Evolutionary conservation across 805 yeast genomes (phyloP).

Genomic region (Suhomyces kilbournensis): DNA sequence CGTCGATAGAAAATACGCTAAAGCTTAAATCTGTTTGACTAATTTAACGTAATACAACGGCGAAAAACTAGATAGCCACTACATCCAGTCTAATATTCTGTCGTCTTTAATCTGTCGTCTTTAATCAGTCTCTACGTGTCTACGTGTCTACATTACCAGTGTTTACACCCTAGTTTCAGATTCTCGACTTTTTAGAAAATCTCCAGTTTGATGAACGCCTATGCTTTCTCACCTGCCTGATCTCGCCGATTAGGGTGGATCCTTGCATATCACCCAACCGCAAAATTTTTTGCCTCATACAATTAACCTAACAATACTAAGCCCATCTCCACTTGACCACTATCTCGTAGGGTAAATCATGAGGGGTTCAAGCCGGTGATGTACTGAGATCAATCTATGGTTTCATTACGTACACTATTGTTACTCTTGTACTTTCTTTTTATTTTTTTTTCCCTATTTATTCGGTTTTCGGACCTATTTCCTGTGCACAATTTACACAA

Average conservation of each 20-base stretch:
- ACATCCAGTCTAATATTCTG: no score
- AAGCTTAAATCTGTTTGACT: not conserved
- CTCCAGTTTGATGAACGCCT: no score
- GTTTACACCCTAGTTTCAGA: no score
- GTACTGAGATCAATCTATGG: not conserved
- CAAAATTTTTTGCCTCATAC: not conserved
- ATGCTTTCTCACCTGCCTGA: not conserved
- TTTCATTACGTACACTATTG: not conserved
- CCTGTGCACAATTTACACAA: not conserved
- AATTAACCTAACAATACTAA: no score
- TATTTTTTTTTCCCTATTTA: not conserved
- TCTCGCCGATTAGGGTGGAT: not conserved
- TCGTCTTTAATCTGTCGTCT: no score
- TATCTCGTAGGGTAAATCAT: not conserved
- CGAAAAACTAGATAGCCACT: no score
- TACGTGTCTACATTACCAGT: no score
- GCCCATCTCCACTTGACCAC: not conserved
- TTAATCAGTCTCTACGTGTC: no score
- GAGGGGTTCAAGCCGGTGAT: not conserved
- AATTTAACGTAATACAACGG: no score
- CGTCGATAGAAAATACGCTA: not conserved
- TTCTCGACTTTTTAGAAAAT: no score
- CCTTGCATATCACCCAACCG: no score
- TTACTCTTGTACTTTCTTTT: not conserved
- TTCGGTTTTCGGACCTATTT: slow-evolving; percentile 1